Base-by-base conservation (phyloP, 1,139 yeast species). In the Arxiozyma slooffiae region DNA sequence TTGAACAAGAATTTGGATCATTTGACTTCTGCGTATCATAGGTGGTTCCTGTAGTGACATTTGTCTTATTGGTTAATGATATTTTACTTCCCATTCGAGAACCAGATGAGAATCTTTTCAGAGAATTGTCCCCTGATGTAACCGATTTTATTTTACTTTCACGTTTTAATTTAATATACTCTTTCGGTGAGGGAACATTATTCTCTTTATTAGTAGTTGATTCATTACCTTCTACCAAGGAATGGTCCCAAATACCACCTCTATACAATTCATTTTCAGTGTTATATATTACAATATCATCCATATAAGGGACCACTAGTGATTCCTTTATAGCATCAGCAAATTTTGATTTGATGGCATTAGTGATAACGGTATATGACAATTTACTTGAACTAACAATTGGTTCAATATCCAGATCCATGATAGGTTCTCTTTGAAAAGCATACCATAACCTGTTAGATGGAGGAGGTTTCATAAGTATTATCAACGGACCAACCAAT, bases 381-480 rank as follows among this genome's bases (percentile, higher is more conserved):
- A 92, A 72, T 56, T 86, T 88, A 52, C 95, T 76, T 3, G 95
- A 80, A 57, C 95, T 85, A 21, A 92, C 87, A n/a, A 88, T 78
- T 0, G 98, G 98, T 63, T 89, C 97, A 48, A 89, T 82, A 39
- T 77, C 80, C 55, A 92, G 67, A 53, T 80, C 82, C 66, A 90
- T 69, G 17, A 75, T 73, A 0, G 98, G 98, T 75, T 84, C 88
- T 7, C 75, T 68, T 57, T 82, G 88, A 66, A 89, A 92, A 1
- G 88, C 80, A 62, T 88, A 92, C 98, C 98, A 92, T 1, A 92
- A 62, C 59, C 98, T 75, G 53, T 81, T 82, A 3, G 96, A 82
- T 16, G 98, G 97, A 0, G 96, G 95, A 0, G 95, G 88, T 62
- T 92, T 92, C 42, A 90, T 67, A 49, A 78, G 73, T 30, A 90